Conservation (phyloP, 148 eudicot genomes). For the Chenopodium formosanum region DNA sequence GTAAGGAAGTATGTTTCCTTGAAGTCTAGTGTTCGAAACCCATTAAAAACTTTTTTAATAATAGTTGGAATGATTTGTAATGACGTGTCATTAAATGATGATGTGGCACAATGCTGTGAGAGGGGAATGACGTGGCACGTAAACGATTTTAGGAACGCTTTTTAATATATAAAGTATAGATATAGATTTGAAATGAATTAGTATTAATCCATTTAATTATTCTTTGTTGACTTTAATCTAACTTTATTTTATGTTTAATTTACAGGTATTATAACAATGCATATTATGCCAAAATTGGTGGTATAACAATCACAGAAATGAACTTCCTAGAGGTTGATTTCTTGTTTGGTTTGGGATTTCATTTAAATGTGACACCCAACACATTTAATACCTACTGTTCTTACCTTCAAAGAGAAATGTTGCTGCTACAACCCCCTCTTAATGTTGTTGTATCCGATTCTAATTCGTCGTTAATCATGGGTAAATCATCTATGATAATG, state of each 20-base stretch:
- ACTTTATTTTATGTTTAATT: not conserved
- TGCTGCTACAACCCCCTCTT: slow-evolving; percentile 38
- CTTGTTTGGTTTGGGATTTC: slow-evolving; percentile 70
- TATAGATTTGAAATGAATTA: not conserved
- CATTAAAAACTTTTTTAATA: too few relatives aligned
- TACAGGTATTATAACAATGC: slow-evolving; percentile 84
- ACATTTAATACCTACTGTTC: slow-evolving; percentile 62
- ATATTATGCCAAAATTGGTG: slow-evolving; percentile 79
- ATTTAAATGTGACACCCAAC: slow-evolving; percentile 66
- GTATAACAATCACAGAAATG: slow-evolving; percentile 75
- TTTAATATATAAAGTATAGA: too few relatives aligned
- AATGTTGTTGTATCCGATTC: slow-evolving; percentile 18
- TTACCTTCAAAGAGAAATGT: slow-evolving; percentile 59
- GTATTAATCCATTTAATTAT: not conserved
- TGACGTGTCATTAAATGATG: too few relatives aligned
- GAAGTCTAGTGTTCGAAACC: too few relatives aligned
- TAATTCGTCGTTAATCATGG: slow-evolving; percentile 30
- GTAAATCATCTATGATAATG: slow-evolving; percentile 21
- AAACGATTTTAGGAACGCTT: too few relatives aligned
- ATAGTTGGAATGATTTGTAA: too few relatives aligned
- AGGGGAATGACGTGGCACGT: too few relatives aligned
- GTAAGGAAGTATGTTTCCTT: too few relatives aligned
- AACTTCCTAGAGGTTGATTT: slow-evolving; percentile 78
- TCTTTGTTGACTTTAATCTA: slow-evolving; percentile 7
- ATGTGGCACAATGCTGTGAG: too few relatives aligned